Conservation (phyloP, 2,329 filamentous ascomycete species). For the Amauroascus niger region DNA sequence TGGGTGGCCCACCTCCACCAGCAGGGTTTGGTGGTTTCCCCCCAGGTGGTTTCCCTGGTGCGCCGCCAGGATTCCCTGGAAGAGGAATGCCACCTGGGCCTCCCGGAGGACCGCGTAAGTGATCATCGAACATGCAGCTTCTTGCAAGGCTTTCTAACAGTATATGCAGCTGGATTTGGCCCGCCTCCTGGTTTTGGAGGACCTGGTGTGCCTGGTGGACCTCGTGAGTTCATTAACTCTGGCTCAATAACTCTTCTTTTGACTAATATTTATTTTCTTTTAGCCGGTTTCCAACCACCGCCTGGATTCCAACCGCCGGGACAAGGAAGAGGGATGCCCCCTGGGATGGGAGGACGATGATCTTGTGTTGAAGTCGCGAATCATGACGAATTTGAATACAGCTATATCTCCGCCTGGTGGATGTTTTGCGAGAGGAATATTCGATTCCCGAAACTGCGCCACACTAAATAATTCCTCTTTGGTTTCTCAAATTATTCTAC, state of each 20-base stretch:
- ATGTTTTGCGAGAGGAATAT: background rate
- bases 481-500: background rate
- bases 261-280: slow-evolving; percentile 15
- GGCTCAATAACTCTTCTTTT: slow-evolving; percentile 16
- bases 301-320: slow-evolving; percentile 64
- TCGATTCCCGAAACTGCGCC: background rate
- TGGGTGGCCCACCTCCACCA: slow-evolving; percentile 65
- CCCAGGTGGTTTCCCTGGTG: slow-evolving; percentile 45
- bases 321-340: slow-evolving; percentile 44
- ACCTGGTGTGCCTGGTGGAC: slow-evolving; percentile 31
- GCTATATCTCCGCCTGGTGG: background rate
- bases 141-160: slow-evolving; percentile 17
- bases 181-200: slow-evolving; percentile 42
- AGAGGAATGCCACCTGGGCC: slow-evolving; percentile 38
- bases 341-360: slow-evolving; percentile 41
- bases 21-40: slow-evolving; percentile 45
- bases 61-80: slow-evolving; percentile 42
- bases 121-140: slow-evolving; percentile 21
- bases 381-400: background rate
- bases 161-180: slow-evolving; percentile 36
- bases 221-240: slow-evolving; percentile 34
- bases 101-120: slow-evolving; percentile 44
- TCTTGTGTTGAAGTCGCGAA: slow-evolving; percentile 6
- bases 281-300: slow-evolving; percentile 50
- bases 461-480: background rate